Base-by-base conservation (phyloP, 139 green algal species). In the Tetraselmis striata region DNA sequence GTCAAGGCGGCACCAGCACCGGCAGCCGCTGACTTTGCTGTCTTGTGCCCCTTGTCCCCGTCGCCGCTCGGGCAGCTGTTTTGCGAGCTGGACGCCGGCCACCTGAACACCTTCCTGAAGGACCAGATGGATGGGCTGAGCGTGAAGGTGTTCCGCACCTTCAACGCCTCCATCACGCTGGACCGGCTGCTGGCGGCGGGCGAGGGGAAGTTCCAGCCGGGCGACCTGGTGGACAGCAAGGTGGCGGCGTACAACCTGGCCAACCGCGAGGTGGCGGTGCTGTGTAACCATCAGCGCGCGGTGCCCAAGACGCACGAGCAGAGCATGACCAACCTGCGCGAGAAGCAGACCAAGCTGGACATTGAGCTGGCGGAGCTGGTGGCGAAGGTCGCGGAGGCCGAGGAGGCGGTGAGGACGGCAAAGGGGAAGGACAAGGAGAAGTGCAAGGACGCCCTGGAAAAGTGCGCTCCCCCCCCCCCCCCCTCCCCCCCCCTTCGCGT, bases 231-330 rank as follows among this genome's bases (percentile, higher is more conserved):
- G 59, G 92, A 95, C 30, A 86, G 89, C 82, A 95, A 94, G 85
- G 90, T 95, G 78, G 95, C 89, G 0, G 93, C 95, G 59, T 99
- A 99, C 81, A 92, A 99, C 88, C 86, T 88, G 1, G 97, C 97
- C 59, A 99, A 99, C 91, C 99, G 99, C 88, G 95, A 99, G 93
- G 96, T 99, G 79, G 96, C 96, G 82, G 96, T 99, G 31, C 91
- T 99, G 83, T 99, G 97, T 88, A 99, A 99, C 88, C 97, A 99
- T 85, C 95, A 98, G 90, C 92, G 95, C 25, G 88, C 90, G 0
- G 94, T 98, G 74, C 90, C 93, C 83, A 98, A 98, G 86, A 88
- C 84, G 27, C 95, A 99, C 84, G 89, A 84, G 11, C 81, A 77
- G 28, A 91, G 96, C 86, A 98, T 99, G 94, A 88, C 91, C 79